Base-by-base conservation (phyloP, 768 basidiomycete genomes). In the Termitomyces sp. region DNA sequence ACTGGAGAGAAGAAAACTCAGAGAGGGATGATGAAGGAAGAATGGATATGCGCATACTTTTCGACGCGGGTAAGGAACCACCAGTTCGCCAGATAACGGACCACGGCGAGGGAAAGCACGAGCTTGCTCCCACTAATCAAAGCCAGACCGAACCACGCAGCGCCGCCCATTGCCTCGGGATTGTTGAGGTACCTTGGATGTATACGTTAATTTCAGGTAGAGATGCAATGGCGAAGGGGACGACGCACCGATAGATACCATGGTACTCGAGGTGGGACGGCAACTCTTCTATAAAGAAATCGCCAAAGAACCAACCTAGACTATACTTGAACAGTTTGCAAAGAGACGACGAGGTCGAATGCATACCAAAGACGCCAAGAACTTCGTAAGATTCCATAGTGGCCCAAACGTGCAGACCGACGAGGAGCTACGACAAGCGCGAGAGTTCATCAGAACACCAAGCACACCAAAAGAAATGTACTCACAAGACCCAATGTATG, bases 281-380 rank as follows among this genome's bases (percentile, higher is more conserved):
- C 70, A 92, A 95, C 61, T 94, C 89, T 65, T 96, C 92, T 74
- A 95, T 88, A 78, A 95, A 95, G 74, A 96, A 96, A 72, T 96
- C 93, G 24, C 94, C 94, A 64, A 97, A 99, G 74, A 98, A 95
- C 97, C 97, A 99, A 26, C 97, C 92, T 94, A 57, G 14, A 54
- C 28, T 28, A 55, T 16, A 32, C 22, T 14, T 36, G 51, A 40
- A 46, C 3, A 11, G 20, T 46, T 14, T 36, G 28, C 32, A 54
- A 50, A 18, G 50, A 52, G 1, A 38, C 52, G 51, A 16, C 18
- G 5, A 47, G 50, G 14, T 30, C 13, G 41, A 56, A 20, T 8
- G 62, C 80, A 51, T 63, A 92, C 92, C 97, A 66, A 98, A 98
- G 30, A 91, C 81, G 7, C 97, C 96, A 2, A 98, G 81, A 20